Conservation (phyloP, 305 asterid genomes). For the Fraxinus ornus region DNA sequence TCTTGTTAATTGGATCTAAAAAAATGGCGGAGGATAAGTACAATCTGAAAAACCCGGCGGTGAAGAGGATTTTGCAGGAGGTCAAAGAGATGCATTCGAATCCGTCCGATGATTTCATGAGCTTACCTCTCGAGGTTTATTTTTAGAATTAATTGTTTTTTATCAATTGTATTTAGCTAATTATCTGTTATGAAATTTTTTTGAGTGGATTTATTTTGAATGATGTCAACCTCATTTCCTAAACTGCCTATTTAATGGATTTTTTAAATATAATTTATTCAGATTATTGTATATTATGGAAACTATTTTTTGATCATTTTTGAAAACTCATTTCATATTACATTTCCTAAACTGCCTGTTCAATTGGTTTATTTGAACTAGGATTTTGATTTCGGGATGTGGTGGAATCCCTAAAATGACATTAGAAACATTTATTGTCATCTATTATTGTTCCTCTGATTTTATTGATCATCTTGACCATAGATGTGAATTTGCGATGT, state of each 20-base stretch:
- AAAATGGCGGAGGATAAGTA: slow-evolving; percentile 75
- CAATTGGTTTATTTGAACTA: neutral
- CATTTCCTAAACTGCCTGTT: neutral
- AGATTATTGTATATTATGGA: neutral
- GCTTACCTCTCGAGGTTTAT: slow-evolving; percentile 90
- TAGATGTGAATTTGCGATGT: neutral
- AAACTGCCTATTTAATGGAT: neutral
- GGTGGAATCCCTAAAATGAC: neutral
- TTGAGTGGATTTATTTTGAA: neutral
- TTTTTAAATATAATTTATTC: neutral
- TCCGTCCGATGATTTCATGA: slow-evolving; percentile 90
- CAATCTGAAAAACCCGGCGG: slow-evolving; percentile 88
- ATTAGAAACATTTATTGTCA: neutral
- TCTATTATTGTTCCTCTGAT: neutral
- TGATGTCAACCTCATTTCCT: neutral
- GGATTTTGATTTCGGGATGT: neutral
- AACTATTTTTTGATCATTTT: neutral
- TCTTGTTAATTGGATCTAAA: slow-evolving; percentile 31
- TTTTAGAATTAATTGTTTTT: neutral
- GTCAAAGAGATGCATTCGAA: slow-evolving; percentile 92
- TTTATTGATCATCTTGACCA: neutral
- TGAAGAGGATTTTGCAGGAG: slow-evolving; percentile 96
- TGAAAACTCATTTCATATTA: neutral
- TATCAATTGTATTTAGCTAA: slow-evolving; percentile 8
- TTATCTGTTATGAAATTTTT: neutral